Evolutionary conservation across 2,329 filamentous ascomycete genomes (phyloP), one percentile per base, ranked within the genome.

Genomic region (Aschersonia sp.): DNA sequence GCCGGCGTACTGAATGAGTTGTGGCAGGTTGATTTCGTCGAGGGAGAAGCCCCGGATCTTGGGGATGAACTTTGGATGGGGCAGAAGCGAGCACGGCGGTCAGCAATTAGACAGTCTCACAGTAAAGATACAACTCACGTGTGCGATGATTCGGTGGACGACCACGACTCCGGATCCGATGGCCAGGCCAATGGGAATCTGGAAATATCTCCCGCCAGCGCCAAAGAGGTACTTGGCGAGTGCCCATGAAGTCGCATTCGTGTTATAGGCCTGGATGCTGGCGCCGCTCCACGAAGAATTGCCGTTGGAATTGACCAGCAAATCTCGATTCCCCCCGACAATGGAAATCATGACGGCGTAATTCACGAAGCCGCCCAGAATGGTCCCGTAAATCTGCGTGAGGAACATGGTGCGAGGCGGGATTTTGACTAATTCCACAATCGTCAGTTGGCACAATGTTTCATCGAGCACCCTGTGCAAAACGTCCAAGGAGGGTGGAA

Each of bases 241-340:
- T 3, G 58, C 48, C 57, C 57, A 59, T 0, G 57, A 56, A 5
- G 56, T 54, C 2, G 57, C 56, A 29, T 55, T 50, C 0, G 68
- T 62, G 50, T 74, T 74, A 57, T 65, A 63, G 5, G 60, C 60
- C 52, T 74, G 70, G 7, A 73, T 62, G n/a, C 62, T 62, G 1
- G 69, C 65, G 12, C 72, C 70, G 30, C 65, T 69, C 70, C 71
- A 74, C 41, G 70, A 65, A 50, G 65, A 66, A 45, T 60, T 65
- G 0, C 56, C 70, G 44, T 69, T 54, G 6, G 68, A 61, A 22
- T 64, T 59, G 5, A 61, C 52, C 0, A 74, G 60, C 30, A 70
- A 63, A 1, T 66, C 59, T 2, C 60, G 57, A 49, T 72, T 68
- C 46, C 63, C 62, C 5, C 55, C 55, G 2, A 72, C 65, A 41